phyloP scores from a whole-genome alignment of 352 stramenopile species.

The Phytophthora brassicae region DNA sequence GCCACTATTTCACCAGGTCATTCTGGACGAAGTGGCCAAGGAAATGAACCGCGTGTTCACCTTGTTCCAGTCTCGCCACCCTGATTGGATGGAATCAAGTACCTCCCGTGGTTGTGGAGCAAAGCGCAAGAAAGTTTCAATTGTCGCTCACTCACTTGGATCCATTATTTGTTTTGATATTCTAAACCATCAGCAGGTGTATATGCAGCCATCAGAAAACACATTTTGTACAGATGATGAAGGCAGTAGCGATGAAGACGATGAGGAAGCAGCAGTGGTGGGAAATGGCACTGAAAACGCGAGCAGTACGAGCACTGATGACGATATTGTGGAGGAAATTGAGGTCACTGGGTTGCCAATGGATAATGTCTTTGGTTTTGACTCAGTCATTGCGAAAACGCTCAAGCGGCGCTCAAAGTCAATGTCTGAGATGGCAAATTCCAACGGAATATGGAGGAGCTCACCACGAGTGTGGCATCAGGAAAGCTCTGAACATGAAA shows the following conservation, averaged over 20 bases:
- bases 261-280: slow-evolving; percentile 35
- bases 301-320: slow-evolving; percentile 21
- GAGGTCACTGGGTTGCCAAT: background rate
- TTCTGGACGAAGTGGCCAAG: slow-evolving; percentile 88
- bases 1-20: slow-evolving; percentile 90
- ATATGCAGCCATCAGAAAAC: slow-evolving; percentile 36
- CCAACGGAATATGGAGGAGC: slow-evolving; percentile 20
- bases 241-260: slow-evolving; percentile 39
- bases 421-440: slow-evolving; percentile 40
- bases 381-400: slow-evolving; percentile 28
- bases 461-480: slow-evolving; percentile 8
- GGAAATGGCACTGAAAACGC: slow-evolving; percentile 22
- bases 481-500: slow-evolving; percentile 9
- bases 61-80: slow-evolving; percentile 70
- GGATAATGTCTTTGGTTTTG: slow-evolving; percentile 38
- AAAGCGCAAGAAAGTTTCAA: slow-evolving; percentile 81
- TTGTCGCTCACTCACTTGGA: slow-evolving; percentile 87
- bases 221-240: slow-evolving; percentile 37
- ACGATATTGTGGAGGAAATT: slow-evolving; percentile 7
- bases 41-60: slow-evolving; percentile 91
- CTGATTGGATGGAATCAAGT: slow-evolving; percentile 40
- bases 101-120: background rate
- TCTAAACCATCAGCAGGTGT: slow-evolving; percentile 67
- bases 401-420: slow-evolving; percentile 45
- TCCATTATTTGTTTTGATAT: slow-evolving; percentile 94